phyloP scores from a whole-genome alignment of 192 early-diverging fungal species.

The Backusella luteola region DNA sequence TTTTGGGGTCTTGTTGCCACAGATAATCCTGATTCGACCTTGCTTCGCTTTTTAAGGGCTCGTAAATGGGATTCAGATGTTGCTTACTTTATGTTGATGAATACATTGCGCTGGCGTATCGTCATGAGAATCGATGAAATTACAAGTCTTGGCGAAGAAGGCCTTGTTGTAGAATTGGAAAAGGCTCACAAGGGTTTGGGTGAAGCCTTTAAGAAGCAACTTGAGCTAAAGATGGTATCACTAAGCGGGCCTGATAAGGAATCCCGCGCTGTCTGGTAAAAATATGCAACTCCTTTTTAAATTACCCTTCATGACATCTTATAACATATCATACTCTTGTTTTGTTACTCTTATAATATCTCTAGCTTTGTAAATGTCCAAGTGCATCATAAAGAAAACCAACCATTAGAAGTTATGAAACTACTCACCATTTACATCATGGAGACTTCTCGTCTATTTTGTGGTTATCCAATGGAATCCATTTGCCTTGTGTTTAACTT shows the following conservation, averaged over 20 bases:
- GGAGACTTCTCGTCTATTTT: conserved; percentile 67
- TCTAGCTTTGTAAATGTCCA: conserved; percentile 48
- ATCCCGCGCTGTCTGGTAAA: conserved; percentile 50
- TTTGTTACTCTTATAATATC: not conserved
- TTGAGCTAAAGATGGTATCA: conserved; percentile 47
- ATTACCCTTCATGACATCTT: not conserved
- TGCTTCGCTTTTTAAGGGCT: conserved; percentile 81
- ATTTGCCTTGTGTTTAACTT: conserved; percentile 78
- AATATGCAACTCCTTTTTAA: not conserved
- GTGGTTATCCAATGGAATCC: conserved; percentile 65
- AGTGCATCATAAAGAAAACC: conserved; percentile 54
- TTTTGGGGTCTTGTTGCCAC: conserved; percentile 61
- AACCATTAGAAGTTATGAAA: conserved; percentile 63
- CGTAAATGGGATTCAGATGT: conserved; percentile 83
- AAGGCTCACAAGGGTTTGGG: conserved; percentile 33
- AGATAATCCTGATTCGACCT: conserved; percentile 68
- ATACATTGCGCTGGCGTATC: conserved; percentile 74
- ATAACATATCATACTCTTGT: not conserved
- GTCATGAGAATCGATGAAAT: conserved; percentile 49
- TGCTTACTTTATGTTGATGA: conserved; percentile 68
- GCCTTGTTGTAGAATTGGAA: conserved; percentile 34
- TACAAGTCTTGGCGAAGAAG: conserved; percentile 34
- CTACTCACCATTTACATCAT: conserved; percentile 67
- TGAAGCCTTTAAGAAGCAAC: conserved; percentile 33
- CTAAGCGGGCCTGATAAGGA: conserved; percentile 48